Evolutionary conservation across 805 yeast species (phyloP).

Genomic region (Metschnikowia proteae): DNA sequence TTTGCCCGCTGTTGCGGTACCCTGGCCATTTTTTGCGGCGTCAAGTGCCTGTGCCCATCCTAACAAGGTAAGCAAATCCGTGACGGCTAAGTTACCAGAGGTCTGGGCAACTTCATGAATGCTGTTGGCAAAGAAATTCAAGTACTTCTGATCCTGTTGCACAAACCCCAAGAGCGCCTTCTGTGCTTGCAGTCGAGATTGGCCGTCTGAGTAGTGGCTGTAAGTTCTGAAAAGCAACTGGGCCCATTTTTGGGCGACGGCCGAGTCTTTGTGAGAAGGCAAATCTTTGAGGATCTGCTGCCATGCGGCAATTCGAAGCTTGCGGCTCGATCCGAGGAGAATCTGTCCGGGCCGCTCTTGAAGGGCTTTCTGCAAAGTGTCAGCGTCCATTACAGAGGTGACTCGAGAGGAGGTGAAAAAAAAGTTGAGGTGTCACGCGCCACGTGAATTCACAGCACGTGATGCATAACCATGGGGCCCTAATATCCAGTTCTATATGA

Average conservation of each 20-base stretch:
- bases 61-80: conserved; percentile 55
- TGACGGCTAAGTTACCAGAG: conserved; percentile 43
- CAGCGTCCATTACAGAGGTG: conserved; percentile 1
- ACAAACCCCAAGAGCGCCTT: conserved; percentile 38
- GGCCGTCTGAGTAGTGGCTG: conserved; percentile 47
- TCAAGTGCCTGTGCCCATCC: conserved; percentile 44
- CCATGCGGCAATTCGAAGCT: conserved; percentile 33
- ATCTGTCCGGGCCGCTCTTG: conserved; percentile 20
- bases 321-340: conserved; percentile 35
- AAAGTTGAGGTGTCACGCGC: neutral
- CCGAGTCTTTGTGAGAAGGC: conserved; percentile 9
- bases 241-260: conserved; percentile 22
- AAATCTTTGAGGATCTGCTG: conserved; percentile 25
- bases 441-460: neutral
- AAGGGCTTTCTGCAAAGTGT: conserved; percentile 9
- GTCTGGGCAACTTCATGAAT: conserved; percentile 29
- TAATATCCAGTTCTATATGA: no score
- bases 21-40: neutral
- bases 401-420: conserved; percentile 2
- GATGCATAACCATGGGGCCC: neutral
- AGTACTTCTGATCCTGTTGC: conserved; percentile 27
- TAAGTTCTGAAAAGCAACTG: conserved; percentile 44
- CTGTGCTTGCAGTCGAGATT: conserved; percentile 43
- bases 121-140: conserved; percentile 36
- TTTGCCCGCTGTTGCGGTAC: neutral